Percentiles rank a stretch among this genome's conserved stretches.
Conservation (phyloP, 345 rosid genomes). For the Linum trigynum region DNA sequence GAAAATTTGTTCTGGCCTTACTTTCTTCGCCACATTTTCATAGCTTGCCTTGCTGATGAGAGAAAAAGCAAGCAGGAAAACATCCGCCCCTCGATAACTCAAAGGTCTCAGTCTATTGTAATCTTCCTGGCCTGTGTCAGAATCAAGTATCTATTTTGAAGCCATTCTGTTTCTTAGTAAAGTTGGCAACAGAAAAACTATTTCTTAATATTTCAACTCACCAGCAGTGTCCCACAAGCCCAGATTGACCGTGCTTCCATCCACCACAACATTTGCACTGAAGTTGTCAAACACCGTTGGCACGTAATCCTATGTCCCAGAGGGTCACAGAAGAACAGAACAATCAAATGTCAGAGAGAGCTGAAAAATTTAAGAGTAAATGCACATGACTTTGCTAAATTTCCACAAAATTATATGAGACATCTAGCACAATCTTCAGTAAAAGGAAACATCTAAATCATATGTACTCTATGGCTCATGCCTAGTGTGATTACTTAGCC, state of each 20-base stretch:
- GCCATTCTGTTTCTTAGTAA: neutral
- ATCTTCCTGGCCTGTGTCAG: slow-evolving; percentile 75
- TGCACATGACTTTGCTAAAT: too few relatives aligned
- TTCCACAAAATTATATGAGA: too few relatives aligned
- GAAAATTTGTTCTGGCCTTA: slow-evolving; percentile 9
- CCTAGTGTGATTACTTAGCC: too few relatives aligned
- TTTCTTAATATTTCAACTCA: slow-evolving; percentile 13
- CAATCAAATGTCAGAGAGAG: neutral
- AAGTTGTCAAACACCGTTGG: slow-evolving; percentile 83
- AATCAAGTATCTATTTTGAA: slow-evolving; percentile 14
- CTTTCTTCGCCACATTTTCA: slow-evolving; percentile 81
- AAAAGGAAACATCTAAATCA: too few relatives aligned
- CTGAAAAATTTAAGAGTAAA: too few relatives aligned
- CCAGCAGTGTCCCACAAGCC: slow-evolving; percentile 91
- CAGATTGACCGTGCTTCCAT: slow-evolving; percentile 69
- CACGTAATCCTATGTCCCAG: slow-evolving; percentile 53
- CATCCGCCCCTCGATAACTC: slow-evolving; percentile 92
- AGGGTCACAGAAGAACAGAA: neutral
- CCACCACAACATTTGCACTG: slow-evolving; percentile 77
- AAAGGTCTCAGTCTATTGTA: slow-evolving; percentile 82
- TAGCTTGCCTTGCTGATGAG: slow-evolving; percentile 93
- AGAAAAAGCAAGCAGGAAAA: slow-evolving; percentile 81
- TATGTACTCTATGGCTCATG: too few relatives aligned
- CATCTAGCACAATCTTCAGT: too few relatives aligned
- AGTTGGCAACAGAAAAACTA: neutral